These are phyloP conservation scores for Stipa capillata DNA, from an alignment of 176 grass and related monocot species.

Conservation along the genomic window DNA sequence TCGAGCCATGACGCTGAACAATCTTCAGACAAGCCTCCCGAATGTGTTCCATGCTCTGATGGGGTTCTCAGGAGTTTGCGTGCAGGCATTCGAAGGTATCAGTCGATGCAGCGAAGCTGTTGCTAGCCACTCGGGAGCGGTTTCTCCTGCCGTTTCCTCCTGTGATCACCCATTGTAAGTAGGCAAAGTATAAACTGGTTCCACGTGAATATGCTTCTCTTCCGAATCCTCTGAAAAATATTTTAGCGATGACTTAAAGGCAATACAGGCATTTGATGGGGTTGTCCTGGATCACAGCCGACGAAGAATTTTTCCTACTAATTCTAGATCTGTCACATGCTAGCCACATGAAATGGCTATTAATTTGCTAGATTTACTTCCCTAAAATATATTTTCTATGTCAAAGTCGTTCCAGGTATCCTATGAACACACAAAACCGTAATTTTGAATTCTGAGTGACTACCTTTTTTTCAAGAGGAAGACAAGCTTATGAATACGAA, in stretches of 20 bases:
- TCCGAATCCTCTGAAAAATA: background rate
- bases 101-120: conserved; percentile 41
- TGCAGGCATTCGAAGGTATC: conserved; percentile 79
- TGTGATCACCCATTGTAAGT: conserved; percentile 53
- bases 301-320: background rate
- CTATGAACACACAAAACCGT: background rate
- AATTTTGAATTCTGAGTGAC: background rate
- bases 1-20: conserved; percentile 74
- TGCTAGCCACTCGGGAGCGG: conserved; percentile 28
- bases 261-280: conserved; percentile 9
- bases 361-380: background rate
- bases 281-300: background rate
- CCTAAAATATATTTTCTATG: background rate
- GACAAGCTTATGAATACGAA: background rate
- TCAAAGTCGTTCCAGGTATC: background rate
- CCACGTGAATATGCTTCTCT: conserved; percentile 33
- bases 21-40: conserved; percentile 76
- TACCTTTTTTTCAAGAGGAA: background rate
- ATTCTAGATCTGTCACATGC: background rate
- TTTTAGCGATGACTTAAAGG: conserved; percentile 13
- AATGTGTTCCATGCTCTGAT: conserved; percentile 90
- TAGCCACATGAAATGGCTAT: background rate
- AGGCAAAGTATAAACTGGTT: conserved; percentile 42
- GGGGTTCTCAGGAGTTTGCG: conserved; percentile 54
- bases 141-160: conserved; percentile 36